Base-by-base conservation (phyloP, 805 yeast species). In the Priceomyces carsonii region DNA sequence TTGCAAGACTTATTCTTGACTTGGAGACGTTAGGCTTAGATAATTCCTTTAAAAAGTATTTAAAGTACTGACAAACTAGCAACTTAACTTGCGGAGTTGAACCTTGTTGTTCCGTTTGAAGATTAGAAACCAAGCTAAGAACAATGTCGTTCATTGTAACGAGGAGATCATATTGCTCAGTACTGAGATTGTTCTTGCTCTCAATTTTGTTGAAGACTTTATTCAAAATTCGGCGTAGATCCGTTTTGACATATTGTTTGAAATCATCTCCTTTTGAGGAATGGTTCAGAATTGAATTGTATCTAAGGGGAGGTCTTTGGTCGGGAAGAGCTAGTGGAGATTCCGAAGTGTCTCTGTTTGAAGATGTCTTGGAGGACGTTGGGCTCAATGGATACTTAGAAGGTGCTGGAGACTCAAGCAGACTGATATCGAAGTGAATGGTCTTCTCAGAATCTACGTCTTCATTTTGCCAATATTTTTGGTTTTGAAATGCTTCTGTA, bases 181-280 rank as follows among this genome's bases (percentile, higher is more conserved):
- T 57, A 8, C 58, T 45, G 10, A 67, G 40, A 8, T 39, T 47
- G 18, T 61, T 55, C 24, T 57, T 59, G 9, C 55, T 45, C 26
- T 67, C 69, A 18, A 67, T 34, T 26, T 65, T 64, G 37, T 57
- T 58, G 42, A 71, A 67, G 1, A 71, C 62, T 39, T 67, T 73
- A 35, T 68, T 66, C 8, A 69, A 39, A 8, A 71, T 61, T 18
- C 64, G 51, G 30, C 54, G 59, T 18, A 69, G 43, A 17, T 66
- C 65, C 1, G 55, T 50, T 29, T 45, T 35, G 4, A 55, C n/a
- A 2, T 38, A 32, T 23, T 47, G 40, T 18, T 36, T 33, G 10
- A 41, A 26, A 26, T 43, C 45, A 17, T 50, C 52, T 25, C 47
- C 57, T 24, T 43, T 46, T 3, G 52, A 39, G 18, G 40, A 39